A percentile compares a stretch with the other conserved stretches of the same genome.
These are phyloP conservation scores for Teunomyces cretensis DNA, from an alignment of 805 yeast genomes.

Conservation along the genomic window DNA sequence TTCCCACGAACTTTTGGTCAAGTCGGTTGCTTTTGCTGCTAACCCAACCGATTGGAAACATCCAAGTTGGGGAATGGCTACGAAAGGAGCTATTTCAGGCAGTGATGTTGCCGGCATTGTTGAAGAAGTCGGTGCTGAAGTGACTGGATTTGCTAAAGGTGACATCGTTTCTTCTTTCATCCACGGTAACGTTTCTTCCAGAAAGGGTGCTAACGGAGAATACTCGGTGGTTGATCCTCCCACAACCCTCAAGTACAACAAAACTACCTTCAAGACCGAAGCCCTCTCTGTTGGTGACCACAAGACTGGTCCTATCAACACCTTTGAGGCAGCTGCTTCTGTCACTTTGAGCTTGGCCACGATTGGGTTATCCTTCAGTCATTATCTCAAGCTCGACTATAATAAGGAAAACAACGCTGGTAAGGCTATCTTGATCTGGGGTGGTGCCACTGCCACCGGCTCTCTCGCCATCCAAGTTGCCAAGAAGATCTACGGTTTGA, in stretches of 20 bases:
- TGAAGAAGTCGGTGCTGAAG: conserved; percentile 48
- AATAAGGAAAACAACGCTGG: conserved; percentile 13
- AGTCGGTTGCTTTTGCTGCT: conserved; percentile 53
- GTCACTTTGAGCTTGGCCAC: conserved; percentile 56
- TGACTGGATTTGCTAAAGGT: conserved; percentile 28
- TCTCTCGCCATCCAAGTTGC: conserved; percentile 32
- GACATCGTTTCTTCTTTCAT: conserved; percentile 54
- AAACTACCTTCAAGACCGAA: conserved; percentile 11
- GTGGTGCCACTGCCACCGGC: conserved; percentile 38
- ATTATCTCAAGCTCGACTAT: conserved; percentile 27
- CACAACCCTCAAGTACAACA: conserved; percentile 31
- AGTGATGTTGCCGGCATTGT: conserved; percentile 62
- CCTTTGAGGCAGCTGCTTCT: conserved; percentile 69
- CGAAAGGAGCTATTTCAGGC: conserved; percentile 53
- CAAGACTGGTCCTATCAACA: conserved; percentile 38
- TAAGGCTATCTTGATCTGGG: conserved; percentile 31
- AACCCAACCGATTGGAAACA: conserved; percentile 79
- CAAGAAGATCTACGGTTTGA: conserved; percentile 26
- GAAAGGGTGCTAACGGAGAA: conserved; percentile 61
- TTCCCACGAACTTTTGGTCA: conserved; percentile 44
- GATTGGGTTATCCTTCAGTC: conserved; percentile 39
- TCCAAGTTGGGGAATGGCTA: conserved; percentile 37
- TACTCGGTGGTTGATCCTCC: conserved; percentile 43
- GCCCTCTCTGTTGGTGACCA: conserved; percentile 18
- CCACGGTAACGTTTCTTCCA: conserved; percentile 52